These are phyloP conservation scores for Tritrichomonas foetus DNA, from an alignment of 208 protist species.

Conservation along the genomic window DNA sequence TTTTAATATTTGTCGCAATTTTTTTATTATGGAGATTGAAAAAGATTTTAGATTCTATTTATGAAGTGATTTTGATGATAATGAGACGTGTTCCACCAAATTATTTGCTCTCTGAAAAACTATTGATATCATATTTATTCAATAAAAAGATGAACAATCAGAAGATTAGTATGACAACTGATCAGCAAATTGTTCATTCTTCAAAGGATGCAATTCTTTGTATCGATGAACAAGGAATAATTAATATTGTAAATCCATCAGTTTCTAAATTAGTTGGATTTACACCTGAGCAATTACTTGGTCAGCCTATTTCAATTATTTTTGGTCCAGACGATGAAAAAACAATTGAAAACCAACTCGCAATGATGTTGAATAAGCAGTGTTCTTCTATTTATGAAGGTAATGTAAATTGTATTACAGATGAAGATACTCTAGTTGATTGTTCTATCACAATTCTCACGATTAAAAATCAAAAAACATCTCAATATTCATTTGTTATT, in stretches of 20 bases:
- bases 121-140: background rate
- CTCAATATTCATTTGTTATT: background rate
- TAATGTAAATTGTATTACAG: background rate
- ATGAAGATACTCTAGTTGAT: background rate
- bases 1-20: no score
- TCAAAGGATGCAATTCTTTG: background rate
- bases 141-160: background rate
- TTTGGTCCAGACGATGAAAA: background rate
- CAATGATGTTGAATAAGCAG: background rate
- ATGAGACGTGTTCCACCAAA: background rate
- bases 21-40: no score
- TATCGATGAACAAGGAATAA: background rate
- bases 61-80: background rate
- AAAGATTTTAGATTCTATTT: background rate
- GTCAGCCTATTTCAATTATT: background rate
- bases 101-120: background rate
- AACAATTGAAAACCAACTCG: background rate
- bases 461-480: background rate
- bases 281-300: slow-evolving; percentile 2
- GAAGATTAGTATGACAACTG: background rate
- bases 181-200: background rate
- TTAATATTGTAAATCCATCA: background rate
- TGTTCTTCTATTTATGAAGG: background rate
- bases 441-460: background rate
- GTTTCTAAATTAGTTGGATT: background rate